phyloP scores from a whole-genome alignment of 164 flowering plant genomes.

The Piper longum region DNA sequence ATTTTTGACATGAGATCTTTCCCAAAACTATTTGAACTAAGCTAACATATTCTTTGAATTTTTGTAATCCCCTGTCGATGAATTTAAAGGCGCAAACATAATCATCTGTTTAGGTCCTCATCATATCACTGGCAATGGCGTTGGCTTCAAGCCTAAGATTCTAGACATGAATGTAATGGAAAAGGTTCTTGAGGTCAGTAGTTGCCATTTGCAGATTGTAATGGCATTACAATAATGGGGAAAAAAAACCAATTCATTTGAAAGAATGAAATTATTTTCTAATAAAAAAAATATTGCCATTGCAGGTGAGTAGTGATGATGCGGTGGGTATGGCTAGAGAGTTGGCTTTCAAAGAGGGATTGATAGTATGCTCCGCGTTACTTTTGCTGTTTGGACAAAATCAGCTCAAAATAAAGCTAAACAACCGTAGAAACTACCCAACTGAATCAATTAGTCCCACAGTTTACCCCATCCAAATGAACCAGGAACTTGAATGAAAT shows the following conservation, averaged over 20 bases:
- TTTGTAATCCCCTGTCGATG: background rate
- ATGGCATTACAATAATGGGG: background rate
- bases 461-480: too few relatives aligned
- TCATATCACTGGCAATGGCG: slow-evolving; percentile 82
- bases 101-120: slow-evolving; percentile 58
- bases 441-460: too few relatives aligned
- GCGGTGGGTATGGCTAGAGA: slow-evolving; percentile 88
- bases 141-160: slow-evolving; percentile 91
- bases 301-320: slow-evolving; percentile 79
- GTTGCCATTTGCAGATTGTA: background rate
- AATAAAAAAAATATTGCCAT: background rate
- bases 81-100: background rate
- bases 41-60: background rate
- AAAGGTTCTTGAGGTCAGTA: slow-evolving; percentile 61
- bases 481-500: too few relatives aligned
- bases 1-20: background rate
- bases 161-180: slow-evolving; percentile 98
- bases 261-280: background rate
- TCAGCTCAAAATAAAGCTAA: too few relatives aligned
- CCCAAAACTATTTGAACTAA: background rate
- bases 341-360: slow-evolving; percentile 87
- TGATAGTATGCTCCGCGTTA: slow-evolving; percentile 40
- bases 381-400: background rate
- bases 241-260: background rate
- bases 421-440: too few relatives aligned